Conservation (phyloP, 2,329 filamentous ascomycete genomes). For the Aspergillus clavatus region DNA sequence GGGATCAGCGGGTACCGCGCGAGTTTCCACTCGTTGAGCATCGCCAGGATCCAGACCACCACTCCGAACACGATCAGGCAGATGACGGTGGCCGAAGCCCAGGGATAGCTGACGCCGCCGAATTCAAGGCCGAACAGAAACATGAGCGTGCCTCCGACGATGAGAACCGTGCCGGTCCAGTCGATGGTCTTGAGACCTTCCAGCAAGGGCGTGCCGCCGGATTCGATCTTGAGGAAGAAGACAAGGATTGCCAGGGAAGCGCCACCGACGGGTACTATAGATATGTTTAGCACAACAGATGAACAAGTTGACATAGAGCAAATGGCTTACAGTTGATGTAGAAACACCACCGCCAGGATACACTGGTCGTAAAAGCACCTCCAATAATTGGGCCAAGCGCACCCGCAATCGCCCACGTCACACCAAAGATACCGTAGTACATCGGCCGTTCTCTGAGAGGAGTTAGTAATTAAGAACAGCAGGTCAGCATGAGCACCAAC, state of each 20-base stretch:
- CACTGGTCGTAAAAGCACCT: slow-evolving; percentile 55
- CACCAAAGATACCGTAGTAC: slow-evolving; percentile 59
- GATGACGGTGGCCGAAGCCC: slow-evolving; percentile 69
- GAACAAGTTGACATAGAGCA: too few relatives aligned
- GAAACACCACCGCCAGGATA: slow-evolving; percentile 58
- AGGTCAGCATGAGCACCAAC: background rate
- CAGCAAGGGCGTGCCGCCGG: slow-evolving; percentile 54
- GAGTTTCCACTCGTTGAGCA: slow-evolving; percentile 66
- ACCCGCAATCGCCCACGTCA: slow-evolving; percentile 58
- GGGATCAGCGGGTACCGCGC: slow-evolving; percentile 78
- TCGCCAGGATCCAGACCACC: slow-evolving; percentile 60
- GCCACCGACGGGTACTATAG: slow-evolving; percentile 54
- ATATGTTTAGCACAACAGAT: slow-evolving; percentile 6
- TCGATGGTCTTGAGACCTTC: slow-evolving; percentile 58
- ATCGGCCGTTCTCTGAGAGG: slow-evolving; percentile 48
- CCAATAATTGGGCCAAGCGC: slow-evolving; percentile 59
- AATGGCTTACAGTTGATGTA: slow-evolving; percentile 50
- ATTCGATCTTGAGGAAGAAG: slow-evolving; percentile 58
- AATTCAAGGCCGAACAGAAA: slow-evolving; percentile 81
- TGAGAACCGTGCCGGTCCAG: slow-evolving; percentile 58
- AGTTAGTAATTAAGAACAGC: slow-evolving; percentile 5
- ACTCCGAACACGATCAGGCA: slow-evolving; percentile 72
- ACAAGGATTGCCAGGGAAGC: slow-evolving; percentile 55
- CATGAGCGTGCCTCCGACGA: slow-evolving; percentile 78
- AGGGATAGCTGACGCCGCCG: slow-evolving; percentile 70